Evolutionary conservation across 2,329 filamentous ascomycete genomes (phyloP).

Genomic region (Ophiosphaerella korrae): DNA sequence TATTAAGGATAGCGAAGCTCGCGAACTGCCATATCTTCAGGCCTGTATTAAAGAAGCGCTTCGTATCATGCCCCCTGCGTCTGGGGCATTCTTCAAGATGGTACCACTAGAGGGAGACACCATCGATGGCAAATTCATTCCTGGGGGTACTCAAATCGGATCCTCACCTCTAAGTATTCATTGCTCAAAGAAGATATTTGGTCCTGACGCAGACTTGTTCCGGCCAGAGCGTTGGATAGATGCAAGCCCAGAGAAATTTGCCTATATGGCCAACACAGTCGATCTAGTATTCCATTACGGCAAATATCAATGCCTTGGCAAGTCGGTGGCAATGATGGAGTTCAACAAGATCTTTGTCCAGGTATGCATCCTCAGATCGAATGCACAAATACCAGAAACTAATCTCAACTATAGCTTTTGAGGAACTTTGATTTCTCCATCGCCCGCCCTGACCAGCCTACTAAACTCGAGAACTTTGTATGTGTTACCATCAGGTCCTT

Average conservation of each 20-base stretch:
- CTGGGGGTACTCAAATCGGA: conserved; percentile 29
- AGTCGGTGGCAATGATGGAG: conserved; percentile 32
- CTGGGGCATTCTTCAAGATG: conserved; percentile 43
- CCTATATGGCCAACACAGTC: conserved; percentile 27
- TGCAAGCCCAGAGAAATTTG: conserved; percentile 37
- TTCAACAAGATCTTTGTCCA: conserved; percentile 41
- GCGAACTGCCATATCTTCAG: conserved; percentile 34
- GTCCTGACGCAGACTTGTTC: conserved; percentile 22
- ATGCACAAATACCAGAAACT: background rate
- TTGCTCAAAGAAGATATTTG: conserved; percentile 21
- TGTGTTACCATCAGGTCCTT: background rate
- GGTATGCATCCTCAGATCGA: background rate
- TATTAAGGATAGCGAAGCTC: conserved; percentile 33
- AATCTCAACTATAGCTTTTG: conserved; percentile 6
- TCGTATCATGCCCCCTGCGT: conserved; percentile 27
- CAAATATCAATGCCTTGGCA: conserved; percentile 32
- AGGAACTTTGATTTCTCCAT: conserved; percentile 15
- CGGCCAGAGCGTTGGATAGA: conserved; percentile 27
- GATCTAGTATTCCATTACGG: conserved; percentile 36
- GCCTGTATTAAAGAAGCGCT: conserved; percentile 40
- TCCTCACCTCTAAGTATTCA: conserved; percentile 12
- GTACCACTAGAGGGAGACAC: conserved; percentile 26
- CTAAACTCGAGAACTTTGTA: conserved; percentile 10
- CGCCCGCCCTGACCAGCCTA: conserved; percentile 5
- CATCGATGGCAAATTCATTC: conserved; percentile 24